Percentiles rank a stretch among this genome's conserved stretches.
These are phyloP conservation scores for Apocynum venetum DNA, from an alignment of 257 asterid genomes.

Conservation along the genomic window DNA sequence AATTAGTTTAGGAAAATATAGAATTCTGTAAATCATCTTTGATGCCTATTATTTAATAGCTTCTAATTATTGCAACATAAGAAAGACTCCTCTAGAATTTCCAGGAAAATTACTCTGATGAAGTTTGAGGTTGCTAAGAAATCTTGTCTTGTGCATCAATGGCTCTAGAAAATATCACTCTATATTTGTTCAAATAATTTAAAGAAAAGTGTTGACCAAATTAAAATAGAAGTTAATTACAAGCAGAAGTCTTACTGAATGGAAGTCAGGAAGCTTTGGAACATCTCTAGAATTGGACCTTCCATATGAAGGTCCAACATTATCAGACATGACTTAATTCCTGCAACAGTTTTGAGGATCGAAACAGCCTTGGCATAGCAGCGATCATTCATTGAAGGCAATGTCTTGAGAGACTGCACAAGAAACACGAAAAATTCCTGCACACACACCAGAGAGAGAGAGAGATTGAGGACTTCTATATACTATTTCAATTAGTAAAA, in stretches of 20 bases:
- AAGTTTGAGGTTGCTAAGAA: background rate
- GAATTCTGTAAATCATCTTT: background rate
- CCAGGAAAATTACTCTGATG: background rate
- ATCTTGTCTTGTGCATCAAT: background rate
- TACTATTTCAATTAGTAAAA: background rate
- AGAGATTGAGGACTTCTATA: background rate
- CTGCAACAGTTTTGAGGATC: background rate
- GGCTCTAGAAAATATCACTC: background rate
- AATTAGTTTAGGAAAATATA: background rate
- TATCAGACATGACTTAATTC: background rate
- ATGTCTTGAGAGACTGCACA: background rate
- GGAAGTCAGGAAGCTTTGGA: background rate
- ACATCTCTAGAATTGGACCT: slow-evolving; percentile 1
- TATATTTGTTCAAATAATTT: background rate
- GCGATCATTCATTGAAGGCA: background rate
- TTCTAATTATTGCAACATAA: background rate
- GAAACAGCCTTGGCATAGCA: background rate
- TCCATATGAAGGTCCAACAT: slow-evolving; percentile 5
- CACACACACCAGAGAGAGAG: background rate
- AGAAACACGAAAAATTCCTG: background rate
- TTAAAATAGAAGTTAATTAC: background rate
- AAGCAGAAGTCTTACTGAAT: background rate
- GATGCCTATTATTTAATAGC: background rate
- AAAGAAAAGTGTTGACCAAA: background rate
- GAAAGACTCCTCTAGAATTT: background rate